Evolutionary conservation across 2,329 filamentous ascomycete species (phyloP).

Genomic region (Ophiostoma perfectum): DNA sequence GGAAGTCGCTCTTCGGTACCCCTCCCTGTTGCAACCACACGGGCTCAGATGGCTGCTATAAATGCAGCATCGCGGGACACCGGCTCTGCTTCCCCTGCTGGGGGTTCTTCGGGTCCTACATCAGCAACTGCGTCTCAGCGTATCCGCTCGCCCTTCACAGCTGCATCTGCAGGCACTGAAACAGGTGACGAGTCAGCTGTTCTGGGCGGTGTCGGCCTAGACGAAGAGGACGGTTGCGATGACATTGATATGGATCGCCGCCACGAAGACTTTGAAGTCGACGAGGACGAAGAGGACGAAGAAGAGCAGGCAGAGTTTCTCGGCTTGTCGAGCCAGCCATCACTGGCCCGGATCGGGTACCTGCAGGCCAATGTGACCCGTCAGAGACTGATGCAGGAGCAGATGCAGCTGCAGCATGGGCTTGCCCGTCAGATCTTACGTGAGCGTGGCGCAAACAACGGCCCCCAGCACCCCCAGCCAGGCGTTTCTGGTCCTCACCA

Average conservation of each 20-base stretch:
- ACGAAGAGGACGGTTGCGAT: conserved; percentile 36
- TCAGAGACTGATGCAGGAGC: neutral
- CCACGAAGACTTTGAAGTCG: conserved; percentile 51
- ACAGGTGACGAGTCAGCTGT: conserved; percentile 24
- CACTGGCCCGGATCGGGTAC: neutral
- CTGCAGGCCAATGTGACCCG: neutral
- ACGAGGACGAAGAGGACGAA: conserved; percentile 41
- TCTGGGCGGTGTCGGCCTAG: neutral
- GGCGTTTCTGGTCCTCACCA: neutral
- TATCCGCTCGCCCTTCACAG: conserved; percentile 24
- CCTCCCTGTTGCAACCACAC: neutral
- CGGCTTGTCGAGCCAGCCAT: conserved; percentile 21
- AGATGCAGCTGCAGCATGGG: neutral
- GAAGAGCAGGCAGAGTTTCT: conserved; percentile 31
- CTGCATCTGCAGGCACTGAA: conserved; percentile 18
- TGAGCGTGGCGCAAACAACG: neutral
- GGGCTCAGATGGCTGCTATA: neutral
- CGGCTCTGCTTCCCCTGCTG: neutral
- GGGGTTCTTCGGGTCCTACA: conserved; percentile 19
- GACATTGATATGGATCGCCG: conserved; percentile 33
- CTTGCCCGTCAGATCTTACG: neutral
- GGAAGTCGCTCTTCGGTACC: neutral
- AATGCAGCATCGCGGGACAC: neutral
- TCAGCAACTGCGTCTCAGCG: conserved; percentile 22
- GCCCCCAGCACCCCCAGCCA: neutral